Evolutionary conservation across 2,329 filamentous ascomycete genomes (phyloP), one percentile per base, ranked within the genome.

Genomic region (Fusarium pilosicola): DNA sequence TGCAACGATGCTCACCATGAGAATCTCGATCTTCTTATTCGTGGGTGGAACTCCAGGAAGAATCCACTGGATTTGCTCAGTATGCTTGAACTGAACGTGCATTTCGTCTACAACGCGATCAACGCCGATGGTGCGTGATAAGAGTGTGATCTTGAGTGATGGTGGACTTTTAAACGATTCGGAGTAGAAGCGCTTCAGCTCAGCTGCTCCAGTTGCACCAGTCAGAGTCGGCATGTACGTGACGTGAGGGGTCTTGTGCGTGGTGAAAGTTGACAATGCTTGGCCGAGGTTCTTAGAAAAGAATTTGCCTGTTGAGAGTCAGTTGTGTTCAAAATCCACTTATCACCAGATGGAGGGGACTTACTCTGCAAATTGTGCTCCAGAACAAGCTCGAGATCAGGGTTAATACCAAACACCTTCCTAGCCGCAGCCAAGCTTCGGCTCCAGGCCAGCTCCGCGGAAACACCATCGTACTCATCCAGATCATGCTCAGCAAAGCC

Each of bases 401-500:
- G 89, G 54, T 87, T 86, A 1, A 88, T 88, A 0, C 90, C 88
- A 77, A 94, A 93, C 0, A 89, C 92, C 68, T 86, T 87, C 45
- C 90, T 85, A 41, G 93, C 84, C 2, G 85, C 81, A 3, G 85
- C 84, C 65, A 95, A 77, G 41, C 89, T 91, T 13, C 93, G 86
- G n/a, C 87, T 89, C 87, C 91, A 94, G 0, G 93, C 92, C 26
- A 94, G 77, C n/a, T 88, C 87, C 4, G 91, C 88, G 1, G 88
- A 87, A 7, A 93, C 84, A 15, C 86, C 84, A 71, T 94, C 88
- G 75, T 90, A 94, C 73, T 92, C 89, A 6, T 93, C 90, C 38
- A 93, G 80, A 63, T 94, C 89, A 26, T 87, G 86, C 80, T 95
- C 92, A 0, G 93, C 93, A 71, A 95, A 95, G 0, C 93, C 93